A percentile compares a stretch with the other conserved stretches of the same genome.
These are phyloP conservation scores for Bruguiera parviflora DNA, from an alignment of 345 rosid genomes.

Conservation along the genomic window DNA sequence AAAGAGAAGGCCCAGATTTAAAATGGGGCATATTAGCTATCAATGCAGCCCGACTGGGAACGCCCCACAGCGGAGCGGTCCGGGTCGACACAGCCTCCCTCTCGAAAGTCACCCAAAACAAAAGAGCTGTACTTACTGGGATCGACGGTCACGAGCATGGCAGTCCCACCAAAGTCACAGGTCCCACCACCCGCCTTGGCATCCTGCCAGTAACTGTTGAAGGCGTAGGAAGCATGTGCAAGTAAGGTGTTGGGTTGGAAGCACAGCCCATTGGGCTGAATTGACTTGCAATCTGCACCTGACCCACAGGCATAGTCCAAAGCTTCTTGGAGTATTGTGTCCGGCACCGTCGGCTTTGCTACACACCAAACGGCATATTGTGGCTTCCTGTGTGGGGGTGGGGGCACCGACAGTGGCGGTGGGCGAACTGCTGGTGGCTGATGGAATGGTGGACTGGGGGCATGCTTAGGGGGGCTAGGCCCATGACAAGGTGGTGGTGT, in stretches of 20 bases:
- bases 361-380: conserved; percentile 38
- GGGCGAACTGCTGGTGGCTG: not conserved
- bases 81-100: too few relatives aligned
- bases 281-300: conserved; percentile 42
- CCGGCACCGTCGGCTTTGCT: conserved; percentile 41
- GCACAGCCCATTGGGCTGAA: conserved; percentile 35
- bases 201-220: conserved; percentile 52
- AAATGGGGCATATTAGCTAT: too few relatives aligned
- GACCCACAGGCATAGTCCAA: conserved; percentile 53
- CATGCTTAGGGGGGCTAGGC: conserved; percentile 21
- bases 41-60: too few relatives aligned
- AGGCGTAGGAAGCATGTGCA: conserved; percentile 46
- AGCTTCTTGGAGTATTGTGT: conserved; percentile 32
- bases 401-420: conserved; percentile 10
- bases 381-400: conserved; percentile 24
- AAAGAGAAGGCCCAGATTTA: too few relatives aligned
- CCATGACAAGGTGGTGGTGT: conserved; percentile 4
- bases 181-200: conserved; percentile 35
- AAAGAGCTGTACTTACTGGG: conserved; percentile 35
- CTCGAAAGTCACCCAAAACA: too few relatives aligned
- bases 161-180: conserved; percentile 51
- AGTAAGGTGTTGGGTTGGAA: conserved; percentile 41
- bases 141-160: conserved; percentile 42
- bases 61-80: too few relatives aligned
- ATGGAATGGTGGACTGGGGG: conserved; percentile 13